Percentiles rank a stretch among this genome's conserved stretches.
phyloP scores from a whole-genome alignment of 306 rosid genomes.

The Betula pendula region DNA sequence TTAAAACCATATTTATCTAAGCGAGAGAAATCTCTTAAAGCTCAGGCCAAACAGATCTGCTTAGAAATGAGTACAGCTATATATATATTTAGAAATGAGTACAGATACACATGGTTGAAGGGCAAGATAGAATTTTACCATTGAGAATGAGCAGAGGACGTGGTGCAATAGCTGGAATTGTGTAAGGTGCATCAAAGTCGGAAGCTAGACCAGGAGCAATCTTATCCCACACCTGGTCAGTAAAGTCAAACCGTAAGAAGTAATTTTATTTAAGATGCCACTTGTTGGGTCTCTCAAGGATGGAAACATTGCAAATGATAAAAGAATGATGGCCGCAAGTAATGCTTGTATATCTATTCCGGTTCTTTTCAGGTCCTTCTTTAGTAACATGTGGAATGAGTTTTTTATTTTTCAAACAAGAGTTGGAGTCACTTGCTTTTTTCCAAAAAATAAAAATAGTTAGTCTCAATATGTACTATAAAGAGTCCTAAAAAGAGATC shows the following conservation, averaged over 20 bases:
- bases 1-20: not conserved
- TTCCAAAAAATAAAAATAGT: too few species aligned
- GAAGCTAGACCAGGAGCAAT: constrained; percentile 91
- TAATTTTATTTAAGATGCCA: constrained; percentile 25
- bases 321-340: not conserved
- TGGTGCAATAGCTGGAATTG: constrained; percentile 73
- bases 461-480: too few species aligned
- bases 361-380: too few species aligned
- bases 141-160: constrained; percentile 78
- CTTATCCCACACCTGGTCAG: constrained; percentile 85
- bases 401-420: too few species aligned
- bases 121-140: constrained; percentile 42
- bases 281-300: not conserved
- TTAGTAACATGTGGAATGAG: too few species aligned
- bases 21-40: not conserved
- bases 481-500: too few species aligned
- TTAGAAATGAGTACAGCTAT: too few species aligned
- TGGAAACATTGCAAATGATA: constrained; percentile 11
- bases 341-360: too few species aligned
- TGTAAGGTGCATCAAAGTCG: constrained; percentile 66
- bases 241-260: constrained; percentile 6
- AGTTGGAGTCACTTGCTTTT: too few species aligned
- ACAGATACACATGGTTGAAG: not conserved
- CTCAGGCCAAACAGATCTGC: too few species aligned
- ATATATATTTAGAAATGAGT: too few species aligned